Evolutionary conservation across 495 filamentous ascomycete genomes (phyloP).

Genomic region (Aspergillus coremiiformis): DNA sequence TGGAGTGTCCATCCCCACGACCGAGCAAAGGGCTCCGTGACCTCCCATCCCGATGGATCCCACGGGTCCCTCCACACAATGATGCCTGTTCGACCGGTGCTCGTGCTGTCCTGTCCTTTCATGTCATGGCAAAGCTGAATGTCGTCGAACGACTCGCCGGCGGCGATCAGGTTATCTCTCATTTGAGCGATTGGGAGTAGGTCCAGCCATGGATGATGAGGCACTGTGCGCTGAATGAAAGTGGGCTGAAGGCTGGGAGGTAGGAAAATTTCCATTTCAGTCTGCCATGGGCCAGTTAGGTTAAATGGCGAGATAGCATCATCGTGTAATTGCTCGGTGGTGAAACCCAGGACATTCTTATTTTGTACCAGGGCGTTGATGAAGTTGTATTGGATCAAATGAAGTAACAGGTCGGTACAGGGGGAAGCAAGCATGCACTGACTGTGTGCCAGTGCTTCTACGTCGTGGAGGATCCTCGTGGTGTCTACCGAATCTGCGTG

Average conservation of each 20-base stretch:
- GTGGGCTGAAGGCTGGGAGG: constrained; percentile 30
- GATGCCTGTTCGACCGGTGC: constrained; percentile 17
- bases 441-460: constrained; percentile 8
- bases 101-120: constrained; percentile 16
- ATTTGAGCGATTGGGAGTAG: constrained; percentile 28
- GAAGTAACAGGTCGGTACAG: constrained; percentile 22
- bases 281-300: background rate
- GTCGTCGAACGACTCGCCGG: constrained; percentile 33
- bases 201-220: constrained; percentile 37
- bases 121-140: constrained; percentile 36
- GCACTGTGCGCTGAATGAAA: constrained; percentile 27
- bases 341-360: constrained; percentile 13
- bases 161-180: constrained; percentile 32
- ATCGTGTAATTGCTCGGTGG: constrained; percentile 9
- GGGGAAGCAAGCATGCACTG: constrained; percentile 16
- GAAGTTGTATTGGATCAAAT: constrained; percentile 25
- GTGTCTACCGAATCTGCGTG: too few species aligned
- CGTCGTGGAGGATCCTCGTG: background rate
- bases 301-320: constrained; percentile 25
- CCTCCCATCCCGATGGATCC: constrained; percentile 36
- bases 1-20: constrained; percentile 36
- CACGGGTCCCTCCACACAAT: constrained; percentile 42
- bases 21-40: constrained; percentile 30
- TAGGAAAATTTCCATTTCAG: constrained; percentile 2
- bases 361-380: constrained; percentile 21